A percentile compares a stretch with the other conserved stretches of the same genome.
These are phyloP conservation scores for Wickerhamomyces rabaulensis DNA, from an alignment of 805 yeast species.

Conservation along the genomic window DNA sequence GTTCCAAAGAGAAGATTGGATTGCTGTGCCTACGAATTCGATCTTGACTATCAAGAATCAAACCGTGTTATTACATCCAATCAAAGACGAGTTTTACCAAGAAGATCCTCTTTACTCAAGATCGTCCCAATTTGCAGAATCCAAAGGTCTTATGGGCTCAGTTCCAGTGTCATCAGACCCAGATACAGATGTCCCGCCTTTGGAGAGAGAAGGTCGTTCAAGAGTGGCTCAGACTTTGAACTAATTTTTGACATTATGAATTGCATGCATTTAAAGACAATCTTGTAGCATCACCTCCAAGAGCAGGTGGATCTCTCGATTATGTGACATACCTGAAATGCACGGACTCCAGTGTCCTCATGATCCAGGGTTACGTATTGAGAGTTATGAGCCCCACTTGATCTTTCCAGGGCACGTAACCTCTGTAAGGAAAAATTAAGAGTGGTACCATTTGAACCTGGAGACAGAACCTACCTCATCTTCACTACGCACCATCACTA, in stretches of 20 bases:
- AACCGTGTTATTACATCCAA: constrained; percentile 87
- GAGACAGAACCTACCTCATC: too few species aligned
- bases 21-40: constrained; percentile 92
- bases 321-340: too few species aligned
- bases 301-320: too few species aligned
- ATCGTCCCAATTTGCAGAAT: constrained; percentile 76
- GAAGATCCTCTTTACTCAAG: constrained; percentile 63
- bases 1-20: constrained; percentile 96
- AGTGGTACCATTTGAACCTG: not conserved
- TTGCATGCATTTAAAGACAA: too few species aligned
- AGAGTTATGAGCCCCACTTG: too few species aligned
- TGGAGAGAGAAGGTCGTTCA: constrained; percentile 70
- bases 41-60: constrained; percentile 75
- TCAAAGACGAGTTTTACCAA: constrained; percentile 82
- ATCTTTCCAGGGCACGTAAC: too few species aligned
- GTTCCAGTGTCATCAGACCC: constrained; percentile 61
- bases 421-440: too few species aligned
- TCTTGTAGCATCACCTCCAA: too few species aligned
- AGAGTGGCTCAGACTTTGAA: constrained; percentile 15
- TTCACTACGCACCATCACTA: too few species aligned
- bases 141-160: constrained; percentile 90
- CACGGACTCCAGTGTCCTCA: too few species aligned
- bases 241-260: too few species aligned
- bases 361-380: too few species aligned
- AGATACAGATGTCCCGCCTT: constrained; percentile 61